phyloP scores from a whole-genome alignment of 805 yeast genomes.

The Metschnikowia arizonensis region DNA sequence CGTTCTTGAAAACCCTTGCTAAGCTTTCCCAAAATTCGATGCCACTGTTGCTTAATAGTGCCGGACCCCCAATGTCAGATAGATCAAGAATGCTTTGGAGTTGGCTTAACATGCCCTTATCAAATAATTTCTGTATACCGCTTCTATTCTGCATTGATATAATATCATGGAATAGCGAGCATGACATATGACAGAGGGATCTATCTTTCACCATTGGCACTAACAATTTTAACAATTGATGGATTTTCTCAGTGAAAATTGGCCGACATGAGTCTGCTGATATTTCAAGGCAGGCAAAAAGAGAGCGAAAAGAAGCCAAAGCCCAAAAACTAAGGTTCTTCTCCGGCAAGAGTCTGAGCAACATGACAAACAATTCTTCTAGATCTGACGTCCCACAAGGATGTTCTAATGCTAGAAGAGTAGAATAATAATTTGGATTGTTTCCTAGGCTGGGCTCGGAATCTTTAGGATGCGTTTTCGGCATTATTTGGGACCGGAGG shows the following conservation, averaged over 20 bases:
- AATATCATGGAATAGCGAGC: conserved; percentile 25
- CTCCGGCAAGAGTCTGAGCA: conserved; percentile 7
- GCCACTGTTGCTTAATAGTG: conserved; percentile 7
- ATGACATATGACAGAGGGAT: conserved; percentile 25
- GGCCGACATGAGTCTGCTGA: background rate
- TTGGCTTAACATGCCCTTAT: conserved; percentile 41
- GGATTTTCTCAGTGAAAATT: background rate
- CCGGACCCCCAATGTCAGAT: conserved; percentile 62
- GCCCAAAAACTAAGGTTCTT: conserved; percentile 23
- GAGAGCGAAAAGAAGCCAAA: conserved; percentile 17
- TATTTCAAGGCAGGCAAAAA: background rate
- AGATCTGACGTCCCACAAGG: background rate
- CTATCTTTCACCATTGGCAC: conserved; percentile 35
- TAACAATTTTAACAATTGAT: conserved; percentile 30
- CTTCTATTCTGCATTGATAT: conserved; percentile 9
- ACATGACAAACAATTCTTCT: background rate
- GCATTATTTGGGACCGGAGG: background rate
- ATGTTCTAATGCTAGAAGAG: background rate
- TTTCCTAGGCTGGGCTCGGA: background rate
- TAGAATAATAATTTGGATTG: background rate
- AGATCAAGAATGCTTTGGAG: conserved; percentile 49
- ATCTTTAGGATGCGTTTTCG: background rate
- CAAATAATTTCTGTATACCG: conserved; percentile 23
- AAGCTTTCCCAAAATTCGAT: conserved; percentile 20
- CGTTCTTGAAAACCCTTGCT: conserved; percentile 31